Percentiles rank a stretch among this genome's conserved stretches.
Conservation (phyloP, 192 early-diverging fungal genomes). For the Diversispora epigaea region DNA sequence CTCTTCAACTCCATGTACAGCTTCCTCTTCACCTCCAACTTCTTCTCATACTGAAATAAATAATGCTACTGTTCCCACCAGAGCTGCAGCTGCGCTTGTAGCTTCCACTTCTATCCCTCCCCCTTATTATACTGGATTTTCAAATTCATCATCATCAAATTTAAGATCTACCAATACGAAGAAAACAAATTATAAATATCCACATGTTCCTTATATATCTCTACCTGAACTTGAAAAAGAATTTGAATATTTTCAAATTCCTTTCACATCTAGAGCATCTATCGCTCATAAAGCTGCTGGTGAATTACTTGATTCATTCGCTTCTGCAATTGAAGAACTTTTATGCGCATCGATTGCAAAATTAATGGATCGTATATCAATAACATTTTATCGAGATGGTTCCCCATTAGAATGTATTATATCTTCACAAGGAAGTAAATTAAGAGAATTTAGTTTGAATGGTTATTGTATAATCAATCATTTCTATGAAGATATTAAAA, state of each 20-base stretch:
- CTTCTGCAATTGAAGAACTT: slow-evolving; percentile 29
- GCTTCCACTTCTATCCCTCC: not conserved
- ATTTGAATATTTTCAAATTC: slow-evolving; percentile 18
- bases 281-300: slow-evolving; percentile 23
- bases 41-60: not conserved
- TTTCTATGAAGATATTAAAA: slow-evolving; percentile 31
- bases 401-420: slow-evolving; percentile 6
- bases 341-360: slow-evolving; percentile 17
- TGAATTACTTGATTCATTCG: slow-evolving; percentile 25
- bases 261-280: not conserved
- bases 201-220: not conserved
- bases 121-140: not conserved
- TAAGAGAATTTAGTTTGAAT: slow-evolving; percentile 19
- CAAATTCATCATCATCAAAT: not conserved
- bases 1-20: not conserved
- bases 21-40: not conserved
- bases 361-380: slow-evolving; percentile 21
- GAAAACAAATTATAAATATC: not conserved
- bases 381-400: slow-evolving; percentile 32
- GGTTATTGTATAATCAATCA: slow-evolving; percentile 32
- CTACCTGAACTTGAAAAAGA: slow-evolving; percentile 20
- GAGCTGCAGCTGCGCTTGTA: not conserved
- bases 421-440: not conserved
- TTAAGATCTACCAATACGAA: not conserved
- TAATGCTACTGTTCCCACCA: slow-evolving; percentile 11